These are phyloP conservation scores for Cystobasidium sp. DNA, from an alignment of 1,284 basidiomycete species.

Conservation along the genomic window DNA sequence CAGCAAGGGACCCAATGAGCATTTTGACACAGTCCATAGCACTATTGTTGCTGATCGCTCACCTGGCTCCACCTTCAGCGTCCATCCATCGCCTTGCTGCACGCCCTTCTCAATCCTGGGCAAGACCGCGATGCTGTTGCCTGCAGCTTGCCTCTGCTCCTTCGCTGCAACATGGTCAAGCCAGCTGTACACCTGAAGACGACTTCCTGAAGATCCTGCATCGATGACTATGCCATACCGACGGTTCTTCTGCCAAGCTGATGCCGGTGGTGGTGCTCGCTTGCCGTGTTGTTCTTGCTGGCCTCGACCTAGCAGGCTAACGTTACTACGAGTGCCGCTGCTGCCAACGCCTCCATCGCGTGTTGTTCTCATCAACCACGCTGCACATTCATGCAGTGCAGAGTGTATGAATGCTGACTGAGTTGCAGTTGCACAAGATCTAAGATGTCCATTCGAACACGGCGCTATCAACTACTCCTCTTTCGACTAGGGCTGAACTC, in stretches of 20 bases:
- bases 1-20: neutral
- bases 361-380: conserved; percentile 13
- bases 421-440: neutral
- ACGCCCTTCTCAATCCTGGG: conserved; percentile 93
- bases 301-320: too few relatives aligned
- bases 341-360: conserved; percentile 1
- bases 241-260: conserved; percentile 7
- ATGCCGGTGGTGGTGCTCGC: conserved; percentile 15
- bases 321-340: neutral
- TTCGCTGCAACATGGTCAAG: conserved; percentile 55
- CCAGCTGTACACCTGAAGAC: conserved; percentile 96
- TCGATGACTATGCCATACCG: conserved; percentile 92
- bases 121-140: conserved; percentile 59
- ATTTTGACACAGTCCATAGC: too few relatives aligned
- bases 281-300: neutral
- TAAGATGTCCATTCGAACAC: too few relatives aligned
- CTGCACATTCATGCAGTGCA: conserved; percentile 2
- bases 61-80: conserved; percentile 92
- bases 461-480: too few relatives aligned
- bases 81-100: conserved; percentile 78
- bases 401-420: neutral
- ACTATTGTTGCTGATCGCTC: too few relatives aligned
- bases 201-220: conserved; percentile 94
- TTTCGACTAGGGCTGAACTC: neutral
- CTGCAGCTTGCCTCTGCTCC: conserved; percentile 53